Conservation (phyloP, 768 basidiomycete species). For the Rhizopogon sp. region DNA sequence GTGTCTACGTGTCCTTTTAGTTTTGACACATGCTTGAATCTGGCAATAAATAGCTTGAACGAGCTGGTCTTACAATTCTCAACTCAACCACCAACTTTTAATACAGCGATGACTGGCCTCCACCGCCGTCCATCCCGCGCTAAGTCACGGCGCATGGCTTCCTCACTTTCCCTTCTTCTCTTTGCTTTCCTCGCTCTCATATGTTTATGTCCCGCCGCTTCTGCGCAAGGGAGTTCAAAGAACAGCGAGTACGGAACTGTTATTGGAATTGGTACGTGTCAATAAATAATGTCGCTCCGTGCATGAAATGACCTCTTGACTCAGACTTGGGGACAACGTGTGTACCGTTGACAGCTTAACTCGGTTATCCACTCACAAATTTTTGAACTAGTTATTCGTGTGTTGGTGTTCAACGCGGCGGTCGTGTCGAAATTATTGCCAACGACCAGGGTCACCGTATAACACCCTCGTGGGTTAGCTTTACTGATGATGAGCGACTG, state of each 20-base stretch:
- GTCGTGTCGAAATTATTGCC: constrained; percentile 85
- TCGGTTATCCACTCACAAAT: constrained; percentile 3
- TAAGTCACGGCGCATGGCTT: constrained; percentile 48
- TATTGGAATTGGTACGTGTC: constrained; percentile 78
- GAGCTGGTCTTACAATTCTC: background rate
- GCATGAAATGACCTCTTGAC: constrained; percentile 8
- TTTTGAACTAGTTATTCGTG: constrained; percentile 73
- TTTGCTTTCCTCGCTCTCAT: constrained; percentile 67
- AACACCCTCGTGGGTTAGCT: constrained; percentile 84
- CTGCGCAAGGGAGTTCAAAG: constrained; percentile 53
- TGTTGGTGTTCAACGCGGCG: constrained; percentile 86
- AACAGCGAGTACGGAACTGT: constrained; percentile 82
- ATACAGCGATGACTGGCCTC: constrained; percentile 20
- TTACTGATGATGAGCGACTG: constrained; percentile 77
- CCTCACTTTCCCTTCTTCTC: constrained; percentile 55
- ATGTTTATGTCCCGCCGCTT: constrained; percentile 61
- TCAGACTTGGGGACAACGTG: constrained; percentile 91
- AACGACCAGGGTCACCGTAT: constrained; percentile 90
- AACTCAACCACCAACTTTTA: background rate
- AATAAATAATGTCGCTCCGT: background rate
- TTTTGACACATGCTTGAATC: background rate
- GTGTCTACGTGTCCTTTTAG: constrained; percentile 25
- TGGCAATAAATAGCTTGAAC: background rate
- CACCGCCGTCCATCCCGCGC: constrained; percentile 47
- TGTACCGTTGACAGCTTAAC: constrained; percentile 12